Conservation (phyloP, 208 protist genomes). For the Blastocrithidia nonstop region DNA sequence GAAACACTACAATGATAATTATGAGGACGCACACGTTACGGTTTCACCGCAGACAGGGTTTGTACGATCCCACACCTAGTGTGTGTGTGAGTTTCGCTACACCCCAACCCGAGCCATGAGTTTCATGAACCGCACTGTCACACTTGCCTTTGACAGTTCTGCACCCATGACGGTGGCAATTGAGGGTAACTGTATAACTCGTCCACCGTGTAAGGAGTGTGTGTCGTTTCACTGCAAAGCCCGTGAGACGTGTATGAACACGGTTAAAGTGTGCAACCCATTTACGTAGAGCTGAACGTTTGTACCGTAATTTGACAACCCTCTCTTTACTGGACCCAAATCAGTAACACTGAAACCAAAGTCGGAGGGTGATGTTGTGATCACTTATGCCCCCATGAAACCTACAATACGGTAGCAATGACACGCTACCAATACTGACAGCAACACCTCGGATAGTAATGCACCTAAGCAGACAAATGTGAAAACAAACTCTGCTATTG, state of each 20-base stretch:
- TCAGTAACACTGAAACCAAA: conserved; percentile 67
- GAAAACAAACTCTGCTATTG: conserved; percentile 1
- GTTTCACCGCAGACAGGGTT: conserved; percentile 71
- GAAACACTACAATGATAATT: conserved; percentile 8
- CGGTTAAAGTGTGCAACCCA: conserved; percentile 73
- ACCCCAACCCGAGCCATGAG: conserved; percentile 28
- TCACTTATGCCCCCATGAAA: conserved; percentile 83
- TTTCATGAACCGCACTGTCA: conserved; percentile 19
- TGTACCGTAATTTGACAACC: conserved; percentile 70
- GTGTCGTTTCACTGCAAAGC: conserved; percentile 76
- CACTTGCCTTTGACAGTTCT: conserved; percentile 69
- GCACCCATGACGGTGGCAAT: conserved; percentile 60
- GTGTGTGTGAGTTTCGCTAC: conserved; percentile 83
- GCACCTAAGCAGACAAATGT: background rate
- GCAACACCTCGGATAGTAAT: background rate
- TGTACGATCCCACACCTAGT: conserved; percentile 79
- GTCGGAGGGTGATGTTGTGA: conserved; percentile 22
- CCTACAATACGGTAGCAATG: conserved; percentile 20
- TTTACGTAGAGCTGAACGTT: conserved; percentile 66
- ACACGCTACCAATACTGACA: background rate
- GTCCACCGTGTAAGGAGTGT: conserved; percentile 39
- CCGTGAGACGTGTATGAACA: conserved; percentile 39
- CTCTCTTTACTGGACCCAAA: conserved; percentile 45
- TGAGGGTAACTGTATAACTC: conserved; percentile 64
- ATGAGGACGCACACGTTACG: conserved; percentile 35